phyloP scores from a whole-genome alignment of 495 filamentous ascomycete species.

The Talaromyces thailandensis region DNA sequence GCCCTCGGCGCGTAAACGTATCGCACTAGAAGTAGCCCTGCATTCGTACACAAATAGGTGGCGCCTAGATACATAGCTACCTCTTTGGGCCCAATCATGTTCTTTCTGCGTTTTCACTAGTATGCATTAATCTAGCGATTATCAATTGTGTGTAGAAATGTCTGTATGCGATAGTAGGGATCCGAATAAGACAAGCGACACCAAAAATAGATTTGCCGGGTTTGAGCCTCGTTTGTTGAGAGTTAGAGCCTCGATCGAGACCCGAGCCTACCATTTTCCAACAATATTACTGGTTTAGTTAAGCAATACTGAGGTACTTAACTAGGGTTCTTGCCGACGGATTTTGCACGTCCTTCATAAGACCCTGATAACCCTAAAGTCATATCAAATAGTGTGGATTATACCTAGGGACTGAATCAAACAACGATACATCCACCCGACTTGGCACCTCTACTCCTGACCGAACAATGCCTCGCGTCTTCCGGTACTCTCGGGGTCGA shows the following conservation, averaged over 20 bases:
- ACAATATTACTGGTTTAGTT: neutral
- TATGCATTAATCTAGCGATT: neutral
- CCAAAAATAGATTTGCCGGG: neutral
- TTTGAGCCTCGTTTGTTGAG: neutral
- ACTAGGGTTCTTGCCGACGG: neutral
- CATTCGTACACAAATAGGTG: neutral
- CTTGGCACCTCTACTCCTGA: neutral
- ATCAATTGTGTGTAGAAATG: neutral
- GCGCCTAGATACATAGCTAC: neutral
- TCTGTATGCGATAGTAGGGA: neutral
- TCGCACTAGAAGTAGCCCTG: neutral
- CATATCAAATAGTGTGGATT: neutral
- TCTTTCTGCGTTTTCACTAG: neutral
- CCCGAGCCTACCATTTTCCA: neutral
- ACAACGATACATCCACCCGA: neutral
- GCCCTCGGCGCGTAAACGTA: neutral
- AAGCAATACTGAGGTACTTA: neutral
- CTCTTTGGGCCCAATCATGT: neutral
- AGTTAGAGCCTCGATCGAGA: neutral
- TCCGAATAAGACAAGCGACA: neutral
- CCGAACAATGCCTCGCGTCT: slow-evolving; percentile 22
- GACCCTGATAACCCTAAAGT: neutral
- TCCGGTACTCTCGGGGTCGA: slow-evolving; percentile 37
- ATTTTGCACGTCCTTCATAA: neutral
- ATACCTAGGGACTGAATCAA: neutral